Base-by-base conservation (phyloP, 352 stramenopile species). In the Hyaloperonospora brassicae region DNA sequence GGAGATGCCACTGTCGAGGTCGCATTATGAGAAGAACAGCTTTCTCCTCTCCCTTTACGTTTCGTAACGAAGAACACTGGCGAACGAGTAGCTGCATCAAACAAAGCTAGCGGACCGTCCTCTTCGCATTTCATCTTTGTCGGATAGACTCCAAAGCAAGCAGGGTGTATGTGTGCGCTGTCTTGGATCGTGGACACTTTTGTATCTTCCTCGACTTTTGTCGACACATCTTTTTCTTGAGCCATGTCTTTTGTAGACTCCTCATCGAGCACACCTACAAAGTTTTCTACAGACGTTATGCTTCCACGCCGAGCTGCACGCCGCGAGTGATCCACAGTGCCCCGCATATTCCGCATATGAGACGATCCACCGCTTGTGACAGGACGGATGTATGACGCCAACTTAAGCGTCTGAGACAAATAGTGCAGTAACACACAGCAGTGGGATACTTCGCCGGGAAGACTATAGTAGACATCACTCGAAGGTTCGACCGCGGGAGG, bases 341-440 rank as follows among this genome's bases (percentile, higher is more conserved):
- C 62, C 12, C 62, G 56, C 41, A 41, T 40, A 47, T 60, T 64
- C n/a, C 59, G 54, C 22, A 50, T 43, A 9, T 53, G 49, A 39
- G 52, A 36, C 2, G 47, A 61, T 11, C 55, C 69, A 3, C 52
- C 40, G 48, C 52, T 74, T 17, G 59, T 64, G 45, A 79, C 68
- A 46, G 74, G 66, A n/a, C 76, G 76, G 44, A 84, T 68, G 49
- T 84, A 87, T 13, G 76, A 68, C 12, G 62, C 66, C 17, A 72
- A 59, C 12, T 66, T 77, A 0, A 89, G 63, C 17, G 76, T 83
- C 54, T 89, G 75, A n/a, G 62, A 73, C 22, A 89, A 52, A 44
- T 84, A 84, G 24, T 79, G 64, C 9, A 86, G 56, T 43, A 89
- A 38, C 24, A 59, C 60, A 8, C 57, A 56, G 36, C 50, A 69